Evolutionary conservation across 2,329 filamentous ascomycete genomes (phyloP), one percentile per base, ranked within the genome.

Genomic region (Aspergillus novofumigatus): DNA sequence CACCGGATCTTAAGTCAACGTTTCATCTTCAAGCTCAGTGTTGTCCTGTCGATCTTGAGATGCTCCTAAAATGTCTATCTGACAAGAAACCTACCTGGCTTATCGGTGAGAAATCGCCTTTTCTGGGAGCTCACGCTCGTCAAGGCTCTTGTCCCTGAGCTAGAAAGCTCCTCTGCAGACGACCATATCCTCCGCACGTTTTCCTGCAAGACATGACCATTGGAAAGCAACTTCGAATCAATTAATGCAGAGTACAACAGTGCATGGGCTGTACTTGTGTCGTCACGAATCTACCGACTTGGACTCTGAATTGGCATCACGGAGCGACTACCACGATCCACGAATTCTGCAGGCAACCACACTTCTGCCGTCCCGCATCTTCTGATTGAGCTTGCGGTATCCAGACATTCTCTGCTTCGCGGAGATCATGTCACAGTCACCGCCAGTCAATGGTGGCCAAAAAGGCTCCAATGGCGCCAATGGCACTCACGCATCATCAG

Each of bases 401-500:
- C 42, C 5, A 41, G 28, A 4, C 14, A 17, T 32, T 14, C 11
- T 14, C 52, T 41, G 32, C 14, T 25, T 21, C 51, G 32, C 42
- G 35, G 26, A 14, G 20, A 52, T 42, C 47, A 61, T 61, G 59
- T 47, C 59, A 50, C 28, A 54, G 28, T 6, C 48, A 21, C 28
- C 44, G 8, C 9, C 38, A 23, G n/a, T 20, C n/a, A 21, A 41
- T 9, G 52, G 49, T 32, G 52, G 51, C 42, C 52, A 26, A 32
- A 32, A 55, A 41, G 7, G 47, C 29, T 52, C 53, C 47, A 51
- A 54, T 53, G 51, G 20, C 5, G 41, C 28, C 38, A 26, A 45
- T 2, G 25, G 26, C 25, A 23, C 11, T 20, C 49, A 50, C 7
- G 11, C 20, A 41, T n/a, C 49, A 14, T 51, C 49, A 41, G 25